Conservation (phyloP, 495 filamentous ascomycete genomes). For the Hypoxylon rickii region DNA sequence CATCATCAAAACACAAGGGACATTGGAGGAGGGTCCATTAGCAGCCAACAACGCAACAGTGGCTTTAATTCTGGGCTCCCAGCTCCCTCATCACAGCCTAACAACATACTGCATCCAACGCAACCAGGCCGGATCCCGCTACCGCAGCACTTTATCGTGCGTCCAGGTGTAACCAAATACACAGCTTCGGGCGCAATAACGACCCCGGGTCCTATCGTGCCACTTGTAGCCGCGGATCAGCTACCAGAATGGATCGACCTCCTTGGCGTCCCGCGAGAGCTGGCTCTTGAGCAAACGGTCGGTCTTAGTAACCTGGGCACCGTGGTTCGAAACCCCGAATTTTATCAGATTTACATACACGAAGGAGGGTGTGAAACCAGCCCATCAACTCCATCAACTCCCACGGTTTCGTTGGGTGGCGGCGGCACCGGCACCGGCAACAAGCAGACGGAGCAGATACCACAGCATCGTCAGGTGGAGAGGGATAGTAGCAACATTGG, state of each 20-base stretch:
- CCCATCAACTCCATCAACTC: background rate
- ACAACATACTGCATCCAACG: background rate
- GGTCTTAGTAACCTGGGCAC: constrained; percentile 47
- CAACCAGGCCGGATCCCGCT: constrained; percentile 10
- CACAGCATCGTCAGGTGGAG: background rate
- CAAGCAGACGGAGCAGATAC: too few species aligned
- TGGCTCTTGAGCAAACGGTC: constrained; percentile 42
- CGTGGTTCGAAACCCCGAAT: constrained; percentile 28
- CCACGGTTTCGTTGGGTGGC: too few species aligned
- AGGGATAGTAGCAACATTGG: background rate
- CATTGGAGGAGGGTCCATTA: too few species aligned
- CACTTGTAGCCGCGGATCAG: constrained; percentile 51
- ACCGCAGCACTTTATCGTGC: constrained; percentile 46
- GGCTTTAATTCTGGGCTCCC: background rate
- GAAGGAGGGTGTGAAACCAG: background rate
- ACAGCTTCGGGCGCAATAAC: constrained; percentile 21
- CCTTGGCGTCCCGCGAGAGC: constrained; percentile 43
- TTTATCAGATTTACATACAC: constrained; percentile 40
- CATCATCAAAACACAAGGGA: too few species aligned
- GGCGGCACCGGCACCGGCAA: too few species aligned
- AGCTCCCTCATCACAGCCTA: background rate
- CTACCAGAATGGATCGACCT: constrained; percentile 48
- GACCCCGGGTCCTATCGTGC: constrained; percentile 43
- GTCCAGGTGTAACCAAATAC: constrained; percentile 28
- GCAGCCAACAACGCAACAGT: background rate